Conservation (phyloP, 352 stramenopile species). For the Pythium folliculosum region DNA sequence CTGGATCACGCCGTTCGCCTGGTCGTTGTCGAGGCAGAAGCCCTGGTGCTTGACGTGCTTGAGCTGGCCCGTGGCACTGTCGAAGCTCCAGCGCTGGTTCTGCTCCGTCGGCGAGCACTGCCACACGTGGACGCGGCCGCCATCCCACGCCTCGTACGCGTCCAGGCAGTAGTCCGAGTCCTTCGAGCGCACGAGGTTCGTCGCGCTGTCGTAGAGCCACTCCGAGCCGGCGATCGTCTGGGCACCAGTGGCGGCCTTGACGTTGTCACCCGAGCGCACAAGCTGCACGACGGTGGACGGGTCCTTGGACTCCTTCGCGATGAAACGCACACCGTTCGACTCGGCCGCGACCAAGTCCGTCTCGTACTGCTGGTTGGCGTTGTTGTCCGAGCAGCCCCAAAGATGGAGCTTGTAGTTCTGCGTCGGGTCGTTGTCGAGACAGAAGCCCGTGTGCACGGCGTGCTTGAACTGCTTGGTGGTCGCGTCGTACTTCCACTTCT, state of each 20-base stretch:
- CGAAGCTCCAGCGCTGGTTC: conserved; percentile 69
- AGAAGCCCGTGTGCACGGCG: conserved; percentile 48
- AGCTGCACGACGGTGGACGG: conserved; percentile 41
- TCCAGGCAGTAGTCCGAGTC: conserved; percentile 56
- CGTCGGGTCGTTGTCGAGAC: conserved; percentile 49
- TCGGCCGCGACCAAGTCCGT: conserved; percentile 15
- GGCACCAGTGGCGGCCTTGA: conserved; percentile 32
- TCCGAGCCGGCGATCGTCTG: conserved; percentile 31
- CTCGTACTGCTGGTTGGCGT: conserved; percentile 60
- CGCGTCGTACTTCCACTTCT: conserved; percentile 67
- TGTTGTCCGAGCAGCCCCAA: conserved; percentile 51
- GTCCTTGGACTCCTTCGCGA: conserved; percentile 37
- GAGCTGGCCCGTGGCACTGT: conserved; percentile 41
- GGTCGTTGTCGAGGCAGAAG: conserved; percentile 66
- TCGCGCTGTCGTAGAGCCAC: conserved; percentile 48
- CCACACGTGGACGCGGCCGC: conserved; percentile 62
- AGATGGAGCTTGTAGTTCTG: conserved; percentile 63
- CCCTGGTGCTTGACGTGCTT: conserved; percentile 50
- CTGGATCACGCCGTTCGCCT: conserved; percentile 42
- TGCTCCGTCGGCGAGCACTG: conserved; percentile 45
- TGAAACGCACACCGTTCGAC: conserved; percentile 39
- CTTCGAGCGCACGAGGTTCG: conserved; percentile 46
- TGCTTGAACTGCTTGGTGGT: conserved; percentile 48
- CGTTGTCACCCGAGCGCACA: conserved; percentile 27
- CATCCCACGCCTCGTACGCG: conserved; percentile 56